Percentiles rank a stretch among this genome's conserved stretches.
These are phyloP conservation scores for Penicillium nordicum DNA, from an alignment of 2,329 filamentous ascomycete species.

Conservation along the genomic window DNA sequence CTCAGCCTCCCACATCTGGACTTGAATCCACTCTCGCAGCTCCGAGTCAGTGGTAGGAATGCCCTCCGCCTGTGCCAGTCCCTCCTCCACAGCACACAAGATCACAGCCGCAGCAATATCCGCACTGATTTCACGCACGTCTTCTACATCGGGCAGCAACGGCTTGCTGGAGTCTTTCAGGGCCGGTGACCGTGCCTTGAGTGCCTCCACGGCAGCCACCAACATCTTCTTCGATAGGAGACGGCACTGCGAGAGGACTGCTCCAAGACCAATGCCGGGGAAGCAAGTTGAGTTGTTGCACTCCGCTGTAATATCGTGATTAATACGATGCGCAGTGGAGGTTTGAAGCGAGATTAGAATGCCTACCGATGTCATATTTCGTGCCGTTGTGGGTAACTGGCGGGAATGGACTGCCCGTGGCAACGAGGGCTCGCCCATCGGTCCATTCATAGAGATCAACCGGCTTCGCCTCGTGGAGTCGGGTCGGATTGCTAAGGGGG, in stretches of 20 bases:
- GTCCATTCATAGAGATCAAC: slow-evolving; percentile 76
- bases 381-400: slow-evolving; percentile 62
- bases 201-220: slow-evolving; percentile 70
- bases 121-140: slow-evolving; percentile 72
- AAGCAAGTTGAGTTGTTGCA: slow-evolving; percentile 89
- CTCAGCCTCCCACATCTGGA: slow-evolving; percentile 43
- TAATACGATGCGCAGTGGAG: not conserved
- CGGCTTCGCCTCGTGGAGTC: slow-evolving; percentile 76
- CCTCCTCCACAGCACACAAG: slow-evolving; percentile 65
- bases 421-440: slow-evolving; percentile 70
- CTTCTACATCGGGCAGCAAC: slow-evolving; percentile 70
- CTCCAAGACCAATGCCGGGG: slow-evolving; percentile 79
- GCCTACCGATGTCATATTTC: slow-evolving; percentile 53
- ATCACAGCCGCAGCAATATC: slow-evolving; percentile 75
- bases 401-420: slow-evolving; percentile 78
- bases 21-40: slow-evolving; percentile 40
- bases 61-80: slow-evolving; percentile 59
- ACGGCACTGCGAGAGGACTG: slow-evolving; percentile 65
- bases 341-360: not conserved
- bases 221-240: slow-evolving; percentile 74
- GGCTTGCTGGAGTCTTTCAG: slow-evolving; percentile 62
- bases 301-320: slow-evolving; percentile 54
- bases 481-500: slow-evolving; percentile 80
- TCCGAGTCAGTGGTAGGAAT: slow-evolving; percentile 55
- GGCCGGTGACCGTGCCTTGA: slow-evolving; percentile 69